Percentiles rank a stretch among this genome's conserved stretches.
These are phyloP conservation scores for Alternaria consortialis DNA, from an alignment of 2,329 filamentous ascomycete genomes.

Conservation along the genomic window DNA sequence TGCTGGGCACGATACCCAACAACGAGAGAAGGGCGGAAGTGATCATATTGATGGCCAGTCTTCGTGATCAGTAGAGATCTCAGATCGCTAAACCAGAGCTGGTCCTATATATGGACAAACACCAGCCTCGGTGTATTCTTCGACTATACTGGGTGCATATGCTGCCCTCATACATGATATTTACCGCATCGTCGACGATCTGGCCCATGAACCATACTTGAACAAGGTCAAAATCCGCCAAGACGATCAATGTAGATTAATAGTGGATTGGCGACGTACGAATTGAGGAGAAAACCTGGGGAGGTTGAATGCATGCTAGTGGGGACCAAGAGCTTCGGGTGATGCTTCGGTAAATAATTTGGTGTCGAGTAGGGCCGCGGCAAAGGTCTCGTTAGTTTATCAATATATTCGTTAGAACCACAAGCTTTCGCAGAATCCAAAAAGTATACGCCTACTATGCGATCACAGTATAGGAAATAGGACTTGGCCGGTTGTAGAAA, in stretches of 20 bases:
- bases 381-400: not conserved
- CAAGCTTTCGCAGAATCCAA: not conserved
- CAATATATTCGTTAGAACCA: not conserved
- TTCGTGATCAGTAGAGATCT: not conserved
- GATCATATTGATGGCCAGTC: conserved; percentile 1
- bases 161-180: not conserved
- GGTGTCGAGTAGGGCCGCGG: not conserved
- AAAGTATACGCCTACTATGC: too few species aligned
- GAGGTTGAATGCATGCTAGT: not conserved
- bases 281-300: not conserved
- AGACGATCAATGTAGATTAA: not conserved
- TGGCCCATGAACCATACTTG: not conserved
- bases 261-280: not conserved
- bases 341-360: not conserved
- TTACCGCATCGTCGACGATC: not conserved
- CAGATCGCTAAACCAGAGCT: not conserved
- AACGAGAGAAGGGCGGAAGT: conserved; percentile 9
- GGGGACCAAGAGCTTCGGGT: not conserved
- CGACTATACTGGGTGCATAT: not conserved
- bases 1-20: conserved; percentile 4
- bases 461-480: too few species aligned
- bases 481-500: too few species aligned
- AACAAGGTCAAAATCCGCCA: not conserved
- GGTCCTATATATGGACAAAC: not conserved
- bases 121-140: not conserved